Evolutionary conservation across 352 stramenopile species (phyloP).

Genomic region (Phytopythium sindhum): DNA sequence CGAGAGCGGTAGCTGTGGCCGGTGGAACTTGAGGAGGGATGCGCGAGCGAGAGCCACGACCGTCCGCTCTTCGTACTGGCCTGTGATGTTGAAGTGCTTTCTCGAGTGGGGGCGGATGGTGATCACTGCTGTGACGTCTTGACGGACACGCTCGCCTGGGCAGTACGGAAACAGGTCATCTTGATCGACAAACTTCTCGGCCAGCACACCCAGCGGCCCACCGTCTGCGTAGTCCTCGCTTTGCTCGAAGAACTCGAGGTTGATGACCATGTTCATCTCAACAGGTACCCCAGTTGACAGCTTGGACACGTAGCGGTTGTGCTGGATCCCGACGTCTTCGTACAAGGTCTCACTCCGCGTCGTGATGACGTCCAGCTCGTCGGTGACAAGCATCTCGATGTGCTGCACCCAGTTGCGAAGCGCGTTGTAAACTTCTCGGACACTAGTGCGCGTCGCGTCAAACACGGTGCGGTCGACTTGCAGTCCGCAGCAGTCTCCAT

Average conservation of each 20-base stretch:
- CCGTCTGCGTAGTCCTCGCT: conserved; percentile 23
- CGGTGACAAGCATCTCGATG: conserved; percentile 48
- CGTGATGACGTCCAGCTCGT: conserved; percentile 40
- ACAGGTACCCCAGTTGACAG: conserved; percentile 19
- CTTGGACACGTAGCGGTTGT: conserved; percentile 36
- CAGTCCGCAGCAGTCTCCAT: conserved; percentile 28
- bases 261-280: conserved; percentile 34
- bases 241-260: conserved; percentile 20
- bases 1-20: conserved; percentile 12
- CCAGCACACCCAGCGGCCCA: conserved; percentile 22
- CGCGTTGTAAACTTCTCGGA: conserved; percentile 42
- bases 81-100: conserved; percentile 9
- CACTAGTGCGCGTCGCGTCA: conserved; percentile 17
- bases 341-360: conserved; percentile 50
- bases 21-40: conserved; percentile 13
- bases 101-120: conserved; percentile 16
- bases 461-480: conserved; percentile 41
- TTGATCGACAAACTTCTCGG: conserved; percentile 26
- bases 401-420: conserved; percentile 32
- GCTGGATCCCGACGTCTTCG: conserved; percentile 27
- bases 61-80: conserved; percentile 11
- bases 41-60: conserved; percentile 23
- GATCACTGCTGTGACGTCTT: conserved; percentile 24
- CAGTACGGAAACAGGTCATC: conserved; percentile 35
- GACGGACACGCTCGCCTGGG: conserved; percentile 19